Conservation (phyloP, 2,329 filamentous ascomycete genomes). For the Epichloe glyceriae region DNA sequence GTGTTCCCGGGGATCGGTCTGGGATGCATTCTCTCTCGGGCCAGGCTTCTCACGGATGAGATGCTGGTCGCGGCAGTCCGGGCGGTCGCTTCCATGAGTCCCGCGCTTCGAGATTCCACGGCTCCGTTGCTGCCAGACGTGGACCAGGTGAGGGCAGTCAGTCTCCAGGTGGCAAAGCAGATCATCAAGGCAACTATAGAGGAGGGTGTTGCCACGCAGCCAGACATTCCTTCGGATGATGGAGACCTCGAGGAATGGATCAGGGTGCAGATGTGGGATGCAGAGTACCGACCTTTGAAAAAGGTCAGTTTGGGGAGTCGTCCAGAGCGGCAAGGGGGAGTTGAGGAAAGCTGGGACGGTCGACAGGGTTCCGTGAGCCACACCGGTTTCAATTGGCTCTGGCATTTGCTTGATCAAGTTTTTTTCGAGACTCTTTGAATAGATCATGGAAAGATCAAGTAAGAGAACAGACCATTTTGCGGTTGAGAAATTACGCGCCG, state of each 20-base stretch:
- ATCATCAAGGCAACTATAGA: conserved; percentile 61
- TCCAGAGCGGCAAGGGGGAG: conserved; percentile 39
- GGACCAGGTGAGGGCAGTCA: conserved; percentile 58
- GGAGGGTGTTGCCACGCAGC: conserved; percentile 53
- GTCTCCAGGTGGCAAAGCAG: conserved; percentile 60
- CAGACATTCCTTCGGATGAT: conserved; percentile 47
- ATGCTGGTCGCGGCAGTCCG: conserved; percentile 74
- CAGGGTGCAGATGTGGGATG: conserved; percentile 67
- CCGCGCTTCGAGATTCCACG: conserved; percentile 49
- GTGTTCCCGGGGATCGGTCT: conserved; percentile 80
- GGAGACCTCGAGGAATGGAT: conserved; percentile 57
- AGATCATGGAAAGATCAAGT: too few species aligned
- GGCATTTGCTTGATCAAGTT: too few species aligned
- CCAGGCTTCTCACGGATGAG: conserved; percentile 53
- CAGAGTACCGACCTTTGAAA: conserved; percentile 52
- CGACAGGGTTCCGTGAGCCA: conserved; percentile 8
- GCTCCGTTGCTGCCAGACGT: conserved; percentile 67
- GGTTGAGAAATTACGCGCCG: background rate
- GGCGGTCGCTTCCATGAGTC: conserved; percentile 57
- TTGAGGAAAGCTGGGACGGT: conserved; percentile 18
- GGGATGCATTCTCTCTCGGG: conserved; percentile 58
- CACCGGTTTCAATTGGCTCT: background rate
- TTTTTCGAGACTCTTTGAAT: too few species aligned
- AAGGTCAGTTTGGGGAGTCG: conserved; percentile 38
- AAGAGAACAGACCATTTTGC: too few species aligned